A percentile compares a stretch with the other conserved stretches of the same genome.
Conservation (phyloP, 2,329 filamentous ascomycete species). For the Colletotrichum higginsianum region DNA sequence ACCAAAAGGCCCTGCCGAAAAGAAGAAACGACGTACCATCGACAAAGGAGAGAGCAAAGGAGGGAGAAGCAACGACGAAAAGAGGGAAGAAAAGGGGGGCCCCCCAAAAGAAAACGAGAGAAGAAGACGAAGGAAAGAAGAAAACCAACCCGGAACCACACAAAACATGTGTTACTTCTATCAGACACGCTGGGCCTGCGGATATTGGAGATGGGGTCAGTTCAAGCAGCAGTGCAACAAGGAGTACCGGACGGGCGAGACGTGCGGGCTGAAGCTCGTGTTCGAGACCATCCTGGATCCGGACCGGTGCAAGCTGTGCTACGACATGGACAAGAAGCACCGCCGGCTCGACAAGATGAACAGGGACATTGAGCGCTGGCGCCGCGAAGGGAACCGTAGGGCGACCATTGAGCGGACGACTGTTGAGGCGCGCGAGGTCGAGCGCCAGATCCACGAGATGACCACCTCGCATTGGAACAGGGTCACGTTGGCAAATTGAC, state of each 20-base stretch:
- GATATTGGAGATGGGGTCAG: slow-evolving; percentile 94
- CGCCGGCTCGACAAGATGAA: slow-evolving; percentile 82
- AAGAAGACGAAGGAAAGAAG: slow-evolving; percentile 2
- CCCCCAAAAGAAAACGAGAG: background rate
- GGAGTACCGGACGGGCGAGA: slow-evolving; percentile 96
- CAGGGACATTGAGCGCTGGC: slow-evolving; percentile 83
- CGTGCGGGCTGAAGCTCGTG: slow-evolving; percentile 93
- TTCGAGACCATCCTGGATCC: slow-evolving; percentile 77
- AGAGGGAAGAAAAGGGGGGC: background rate
- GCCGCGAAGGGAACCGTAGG: slow-evolving; percentile 79
- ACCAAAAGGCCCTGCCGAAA: slow-evolving; percentile 15
- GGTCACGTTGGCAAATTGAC: slow-evolving; percentile 53
- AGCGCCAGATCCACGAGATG: slow-evolving; percentile 70
- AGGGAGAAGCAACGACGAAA: background rate
- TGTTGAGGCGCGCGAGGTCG: slow-evolving; percentile 77
- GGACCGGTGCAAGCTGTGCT: slow-evolving; percentile 86
- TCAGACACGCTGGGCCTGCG: slow-evolving; percentile 86
- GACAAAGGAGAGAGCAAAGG: background rate
- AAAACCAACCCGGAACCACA: background rate
- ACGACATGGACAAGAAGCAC: slow-evolving; percentile 89
- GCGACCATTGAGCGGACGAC: slow-evolving; percentile 82
- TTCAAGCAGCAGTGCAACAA: slow-evolving; percentile 94
- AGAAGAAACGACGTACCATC: slow-evolving; percentile 10
- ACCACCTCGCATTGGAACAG: slow-evolving; percentile 54
- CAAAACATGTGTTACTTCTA: slow-evolving; percentile 93